Percentiles rank a stretch among this genome's conserved stretches.
Conservation (phyloP, 371 early-diverging fungal species). For the Rhizopus sp. region DNA sequence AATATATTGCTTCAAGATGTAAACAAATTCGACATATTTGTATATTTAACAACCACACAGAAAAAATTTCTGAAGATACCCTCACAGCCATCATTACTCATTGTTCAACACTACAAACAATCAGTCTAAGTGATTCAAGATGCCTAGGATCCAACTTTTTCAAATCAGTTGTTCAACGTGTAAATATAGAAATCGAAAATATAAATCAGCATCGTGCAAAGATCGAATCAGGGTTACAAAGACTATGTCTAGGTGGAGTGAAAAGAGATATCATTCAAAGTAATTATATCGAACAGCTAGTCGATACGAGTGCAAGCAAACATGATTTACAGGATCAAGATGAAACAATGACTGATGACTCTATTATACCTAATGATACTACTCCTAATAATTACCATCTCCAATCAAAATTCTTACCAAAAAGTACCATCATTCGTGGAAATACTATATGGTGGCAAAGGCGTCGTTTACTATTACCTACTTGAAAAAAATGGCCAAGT, state of each 20-base stretch:
- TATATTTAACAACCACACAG: conserved; percentile 44
- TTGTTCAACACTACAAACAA: conserved; percentile 28
- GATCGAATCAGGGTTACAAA: conserved; percentile 26
- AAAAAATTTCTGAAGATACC: conserved; percentile 35
- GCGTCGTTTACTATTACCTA: conserved; percentile 14
- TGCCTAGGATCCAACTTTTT: conserved; percentile 37
- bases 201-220: conserved; percentile 14
- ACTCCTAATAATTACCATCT: conserved; percentile 13
- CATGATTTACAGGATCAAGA: conserved; percentile 25
- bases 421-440: conserved; percentile 40
- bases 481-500: conserved; percentile 2
- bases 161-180: conserved; percentile 31
- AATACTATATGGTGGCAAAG: conserved; percentile 53
- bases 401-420: conserved; percentile 33
- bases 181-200: conserved; percentile 32
- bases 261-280: conserved; percentile 34
- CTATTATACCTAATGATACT: conserved; percentile 19
- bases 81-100: conserved; percentile 34
- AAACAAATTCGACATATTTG: conserved; percentile 32
- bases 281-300: conserved; percentile 22
- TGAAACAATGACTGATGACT: conserved; percentile 9
- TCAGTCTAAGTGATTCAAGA: conserved; percentile 50
- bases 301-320: conserved; percentile 36
- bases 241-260: conserved; percentile 42
- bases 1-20: conserved; percentile 34